Evolutionary conservation across 306 rosid genomes (phyloP).

Genomic region (Calophaca sinica): DNA sequence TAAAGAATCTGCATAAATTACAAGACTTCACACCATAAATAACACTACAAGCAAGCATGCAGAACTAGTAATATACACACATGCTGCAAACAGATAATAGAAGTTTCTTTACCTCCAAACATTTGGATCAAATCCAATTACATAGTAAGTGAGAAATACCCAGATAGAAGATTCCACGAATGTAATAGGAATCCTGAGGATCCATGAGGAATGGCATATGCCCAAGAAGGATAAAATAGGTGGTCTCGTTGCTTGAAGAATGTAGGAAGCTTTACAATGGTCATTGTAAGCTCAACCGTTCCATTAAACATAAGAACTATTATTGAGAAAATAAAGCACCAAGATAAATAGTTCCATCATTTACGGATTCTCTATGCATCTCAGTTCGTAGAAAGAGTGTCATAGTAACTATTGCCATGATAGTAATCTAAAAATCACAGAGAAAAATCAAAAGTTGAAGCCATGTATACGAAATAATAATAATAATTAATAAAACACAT

Average conservation of each 20-base stretch:
- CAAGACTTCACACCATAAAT: conserved; percentile 11
- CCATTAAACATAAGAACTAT: conserved; percentile 61
- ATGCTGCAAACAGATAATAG: not conserved
- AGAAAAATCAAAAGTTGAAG: not conserved
- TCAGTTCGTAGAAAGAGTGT: conserved; percentile 73
- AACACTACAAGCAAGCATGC: conserved; percentile 12
- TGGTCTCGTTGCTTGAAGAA: conserved; percentile 74
- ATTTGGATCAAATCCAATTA: conserved; percentile 66
- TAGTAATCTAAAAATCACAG: conserved; percentile 51
- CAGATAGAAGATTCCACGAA: conserved; percentile 59
- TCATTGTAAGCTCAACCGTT: conserved; percentile 57
- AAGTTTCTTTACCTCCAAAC: conserved; percentile 52
- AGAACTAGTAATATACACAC: not conserved
- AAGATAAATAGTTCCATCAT: conserved; percentile 57
- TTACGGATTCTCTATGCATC: conserved; percentile 62
- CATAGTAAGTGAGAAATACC: conserved; percentile 65
- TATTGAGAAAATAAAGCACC: conserved; percentile 62
- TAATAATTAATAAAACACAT: not conserved
- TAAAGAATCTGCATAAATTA: conserved; percentile 52
- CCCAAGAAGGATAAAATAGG: conserved; percentile 69
- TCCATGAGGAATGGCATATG: conserved; percentile 65
- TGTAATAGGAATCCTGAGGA: conserved; percentile 56
- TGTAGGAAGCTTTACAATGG: conserved; percentile 62
- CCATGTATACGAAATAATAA: too few relatives aligned
- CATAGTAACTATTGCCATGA: conserved; percentile 55